phyloP scores from a whole-genome alignment of 2,329 filamentous ascomycete genomes.

The Malbranchea cinnamomea region DNA sequence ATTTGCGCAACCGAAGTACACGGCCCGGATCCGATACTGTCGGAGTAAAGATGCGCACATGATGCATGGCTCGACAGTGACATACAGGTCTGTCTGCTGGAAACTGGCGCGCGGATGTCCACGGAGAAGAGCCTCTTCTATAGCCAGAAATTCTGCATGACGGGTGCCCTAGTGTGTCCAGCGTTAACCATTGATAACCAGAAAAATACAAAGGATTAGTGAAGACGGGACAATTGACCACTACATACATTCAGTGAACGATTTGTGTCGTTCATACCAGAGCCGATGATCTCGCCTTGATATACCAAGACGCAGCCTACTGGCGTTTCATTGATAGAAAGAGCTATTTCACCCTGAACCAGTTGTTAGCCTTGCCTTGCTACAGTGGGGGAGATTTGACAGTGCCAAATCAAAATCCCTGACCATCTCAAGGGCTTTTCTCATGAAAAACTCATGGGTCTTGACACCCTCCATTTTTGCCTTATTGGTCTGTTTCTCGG shows the following conservation, averaged over 20 bases:
- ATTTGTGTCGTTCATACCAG: conserved; percentile 95
- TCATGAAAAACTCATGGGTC: conserved; percentile 55
- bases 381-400: too few species aligned
- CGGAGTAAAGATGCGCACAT: conserved; percentile 93
- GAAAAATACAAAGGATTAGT: neutral
- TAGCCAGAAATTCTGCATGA: conserved; percentile 88
- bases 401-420: neutral
- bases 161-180: conserved; percentile 62
- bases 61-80: conserved; percentile 95
- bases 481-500: too few species aligned
- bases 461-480: too few species aligned
- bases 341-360: conserved; percentile 63
- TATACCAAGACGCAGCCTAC: conserved; percentile 92
- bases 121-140: conserved; percentile 50
- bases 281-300: conserved; percentile 62
- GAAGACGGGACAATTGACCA: conserved; percentile 2
- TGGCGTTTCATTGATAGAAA: conserved; percentile 78
- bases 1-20: conserved; percentile 91
- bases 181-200: neutral
- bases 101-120: conserved; percentile 55
- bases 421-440: conserved; percentile 79
- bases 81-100: conserved; percentile 66
- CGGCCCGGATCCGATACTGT: conserved; percentile 73
- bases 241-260: conserved; percentile 51
- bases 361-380: conserved; percentile 6